phyloP scores from a whole-genome alignment of 2,329 filamentous ascomycete species.

The Purpureocillium takamizusanense region DNA sequence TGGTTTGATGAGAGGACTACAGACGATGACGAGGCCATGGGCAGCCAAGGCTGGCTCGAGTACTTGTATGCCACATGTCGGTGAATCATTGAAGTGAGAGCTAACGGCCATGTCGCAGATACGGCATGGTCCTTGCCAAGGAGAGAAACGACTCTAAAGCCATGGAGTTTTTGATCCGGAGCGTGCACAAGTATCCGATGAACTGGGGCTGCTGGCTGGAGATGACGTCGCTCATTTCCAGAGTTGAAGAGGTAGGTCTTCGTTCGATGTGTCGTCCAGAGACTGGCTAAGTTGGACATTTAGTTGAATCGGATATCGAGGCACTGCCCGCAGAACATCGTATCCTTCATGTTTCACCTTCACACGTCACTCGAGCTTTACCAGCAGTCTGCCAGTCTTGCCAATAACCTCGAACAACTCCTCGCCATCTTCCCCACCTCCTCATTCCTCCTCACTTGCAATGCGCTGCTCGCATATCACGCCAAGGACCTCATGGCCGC shows the following conservation, averaged over 20 bases:
- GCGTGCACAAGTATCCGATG: constrained; percentile 83
- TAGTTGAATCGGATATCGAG: constrained; percentile 64
- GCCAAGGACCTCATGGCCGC: constrained; percentile 68
- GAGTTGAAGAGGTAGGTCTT: constrained; percentile 71
- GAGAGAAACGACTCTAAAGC: constrained; percentile 84
- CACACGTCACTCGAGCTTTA: constrained; percentile 88
- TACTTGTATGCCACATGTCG: constrained; percentile 45
- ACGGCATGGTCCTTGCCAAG: constrained; percentile 82
- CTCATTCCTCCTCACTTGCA: constrained; percentile 83
- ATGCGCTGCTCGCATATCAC: constrained; percentile 82
- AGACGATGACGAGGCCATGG: constrained; percentile 48
- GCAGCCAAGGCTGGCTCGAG: constrained; percentile 87
- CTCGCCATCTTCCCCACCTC: constrained; percentile 79
- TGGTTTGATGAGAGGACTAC: constrained; percentile 65
- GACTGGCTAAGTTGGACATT: constrained; percentile 12
- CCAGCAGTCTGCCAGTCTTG: constrained; percentile 68
- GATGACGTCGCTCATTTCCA: constrained; percentile 69
- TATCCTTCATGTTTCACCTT: constrained; percentile 89
- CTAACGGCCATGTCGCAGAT: constrained; percentile 34
- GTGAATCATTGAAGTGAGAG: not conserved
- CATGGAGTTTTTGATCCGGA: constrained; percentile 77
- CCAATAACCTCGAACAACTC: constrained; percentile 67
- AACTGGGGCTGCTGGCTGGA: constrained; percentile 98
- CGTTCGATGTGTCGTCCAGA: not conserved
- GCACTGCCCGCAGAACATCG: constrained; percentile 78